These are phyloP conservation scores for Fusarium austroafricanum DNA, from an alignment of 2,329 filamentous ascomycete genomes.

Conservation along the genomic window DNA sequence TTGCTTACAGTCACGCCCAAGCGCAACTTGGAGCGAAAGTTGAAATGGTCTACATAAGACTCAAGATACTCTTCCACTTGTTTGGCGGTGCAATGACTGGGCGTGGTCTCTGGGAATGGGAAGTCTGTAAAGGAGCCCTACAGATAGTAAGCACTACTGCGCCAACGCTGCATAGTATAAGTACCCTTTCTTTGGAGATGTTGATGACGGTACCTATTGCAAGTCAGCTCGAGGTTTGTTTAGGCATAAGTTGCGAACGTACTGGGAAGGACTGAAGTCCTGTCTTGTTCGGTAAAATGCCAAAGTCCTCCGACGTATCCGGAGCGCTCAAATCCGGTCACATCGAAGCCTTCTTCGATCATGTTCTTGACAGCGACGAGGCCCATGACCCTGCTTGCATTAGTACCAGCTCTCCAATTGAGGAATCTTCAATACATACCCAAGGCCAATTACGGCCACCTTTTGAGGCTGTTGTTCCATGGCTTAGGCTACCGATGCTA, in stretches of 20 bases:
- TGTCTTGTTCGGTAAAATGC: slow-evolving; percentile 55
- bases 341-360: slow-evolving; percentile 57
- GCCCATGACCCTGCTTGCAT: slow-evolving; percentile 46
- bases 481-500: not conserved
- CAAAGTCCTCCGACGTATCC: slow-evolving; percentile 57
- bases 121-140: slow-evolving; percentile 53
- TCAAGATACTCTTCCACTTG: slow-evolving; percentile 51
- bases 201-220: slow-evolving; percentile 47
- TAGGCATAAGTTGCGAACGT: slow-evolving; percentile 15
- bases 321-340: slow-evolving; percentile 56
- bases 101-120: slow-evolving; percentile 47
- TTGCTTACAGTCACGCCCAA: slow-evolving; percentile 41
- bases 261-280: slow-evolving; percentile 53
- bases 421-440: slow-evolving; percentile 28
- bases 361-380: slow-evolving; percentile 56
- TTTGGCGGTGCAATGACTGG: slow-evolving; percentile 39
- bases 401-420: not conserved
- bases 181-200: slow-evolving; percentile 49
- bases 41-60: slow-evolving; percentile 50
- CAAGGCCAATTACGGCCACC: slow-evolving; percentile 48
- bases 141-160: not conserved
- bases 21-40: slow-evolving; percentile 41
- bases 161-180: accelerated
- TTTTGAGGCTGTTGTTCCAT: slow-evolving; percentile 29
- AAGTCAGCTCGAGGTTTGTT: not conserved